Conservation (phyloP, 176 grass and related monocot species). For the Melocanna baccifera region DNA sequence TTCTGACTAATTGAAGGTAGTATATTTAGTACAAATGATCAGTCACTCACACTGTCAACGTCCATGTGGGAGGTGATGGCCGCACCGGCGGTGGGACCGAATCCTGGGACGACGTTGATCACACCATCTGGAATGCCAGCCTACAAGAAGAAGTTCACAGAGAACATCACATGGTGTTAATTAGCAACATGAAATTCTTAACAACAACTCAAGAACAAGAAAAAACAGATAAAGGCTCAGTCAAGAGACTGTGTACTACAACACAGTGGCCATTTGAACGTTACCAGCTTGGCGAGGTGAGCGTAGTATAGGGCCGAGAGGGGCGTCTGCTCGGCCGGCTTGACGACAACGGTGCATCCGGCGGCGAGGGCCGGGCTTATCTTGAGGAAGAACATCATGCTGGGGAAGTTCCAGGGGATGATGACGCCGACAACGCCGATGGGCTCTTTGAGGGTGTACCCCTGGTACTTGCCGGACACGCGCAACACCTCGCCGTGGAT, state of each 20-base stretch:
- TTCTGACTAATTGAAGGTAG: background rate
- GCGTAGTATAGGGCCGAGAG: slow-evolving; percentile 70
- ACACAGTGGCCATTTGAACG: background rate
- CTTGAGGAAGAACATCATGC: slow-evolving; percentile 84
- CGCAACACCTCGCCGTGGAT: slow-evolving; percentile 77
- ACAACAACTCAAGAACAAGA: background rate
- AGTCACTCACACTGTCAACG: slow-evolving; percentile 54
- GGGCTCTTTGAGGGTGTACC: slow-evolving; percentile 81
- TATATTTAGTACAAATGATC: background rate
- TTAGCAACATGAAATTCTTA: background rate
- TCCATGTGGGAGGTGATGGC: slow-evolving; percentile 80
- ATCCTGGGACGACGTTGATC: slow-evolving; percentile 78
- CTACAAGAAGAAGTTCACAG: background rate
- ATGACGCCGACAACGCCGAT: slow-evolving; percentile 74
- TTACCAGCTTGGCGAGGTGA: slow-evolving; percentile 63
- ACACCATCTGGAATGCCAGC: slow-evolving; percentile 77
- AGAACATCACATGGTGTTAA: background rate
- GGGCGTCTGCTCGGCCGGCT: slow-evolving; percentile 90
- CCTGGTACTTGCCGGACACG: slow-evolving; percentile 56
- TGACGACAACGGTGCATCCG: slow-evolving; percentile 80
- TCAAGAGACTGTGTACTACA: no score
- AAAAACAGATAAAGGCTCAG: background rate
- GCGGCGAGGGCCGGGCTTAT: slow-evolving; percentile 72
- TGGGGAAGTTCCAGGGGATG: slow-evolving; percentile 89
- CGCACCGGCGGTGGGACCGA: slow-evolving; percentile 58